Percentiles rank a stretch among this genome's conserved stretches.
phyloP scores from a whole-genome alignment of 2,329 filamentous ascomycete genomes.

The Ilyonectria destructans region DNA sequence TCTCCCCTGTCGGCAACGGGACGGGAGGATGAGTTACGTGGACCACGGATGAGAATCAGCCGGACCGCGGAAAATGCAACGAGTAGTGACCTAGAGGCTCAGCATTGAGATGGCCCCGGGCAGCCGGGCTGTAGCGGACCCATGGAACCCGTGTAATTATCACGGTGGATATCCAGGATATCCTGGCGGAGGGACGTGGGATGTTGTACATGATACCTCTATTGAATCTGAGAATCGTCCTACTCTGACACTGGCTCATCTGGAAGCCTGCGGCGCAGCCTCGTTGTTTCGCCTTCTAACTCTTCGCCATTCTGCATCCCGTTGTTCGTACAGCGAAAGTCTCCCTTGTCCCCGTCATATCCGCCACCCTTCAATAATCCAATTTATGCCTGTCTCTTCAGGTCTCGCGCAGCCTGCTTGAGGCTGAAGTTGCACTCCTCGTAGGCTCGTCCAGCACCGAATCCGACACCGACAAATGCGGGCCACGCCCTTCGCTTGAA shows the following conservation, averaged over 20 bases:
- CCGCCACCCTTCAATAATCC: constrained; percentile 13
- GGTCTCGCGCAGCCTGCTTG: constrained; percentile 73
- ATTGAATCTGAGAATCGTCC: constrained; percentile 50
- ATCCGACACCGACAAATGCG: constrained; percentile 93
- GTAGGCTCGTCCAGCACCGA: constrained; percentile 96
- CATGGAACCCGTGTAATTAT: background rate
- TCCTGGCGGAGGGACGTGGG: constrained; percentile 20
- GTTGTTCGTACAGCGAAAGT: constrained; percentile 48
- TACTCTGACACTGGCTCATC: constrained; percentile 48
- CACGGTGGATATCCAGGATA: constrained; percentile 8
- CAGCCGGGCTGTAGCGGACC: constrained; percentile 23
- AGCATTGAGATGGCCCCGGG: constrained; percentile 30
- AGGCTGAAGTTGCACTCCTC: constrained; percentile 95
- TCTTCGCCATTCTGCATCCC: constrained; percentile 38
- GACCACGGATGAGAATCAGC: constrained; percentile 37
- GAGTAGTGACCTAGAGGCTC: constrained; percentile 36
- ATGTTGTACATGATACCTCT: constrained; percentile 56
- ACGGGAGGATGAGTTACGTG: constrained; percentile 39
- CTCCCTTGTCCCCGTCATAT: constrained; percentile 18
- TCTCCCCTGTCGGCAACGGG: constrained; percentile 44
- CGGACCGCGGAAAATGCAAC: constrained; percentile 22
- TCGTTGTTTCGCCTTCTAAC: constrained; percentile 40
- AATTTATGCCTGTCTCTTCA: constrained; percentile 67
- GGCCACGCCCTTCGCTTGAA: constrained; percentile 99
- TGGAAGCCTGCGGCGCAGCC: constrained; percentile 42